phyloP scores from a whole-genome alignment of 441 rosid genomes.

The Syzygium syzygioides region DNA sequence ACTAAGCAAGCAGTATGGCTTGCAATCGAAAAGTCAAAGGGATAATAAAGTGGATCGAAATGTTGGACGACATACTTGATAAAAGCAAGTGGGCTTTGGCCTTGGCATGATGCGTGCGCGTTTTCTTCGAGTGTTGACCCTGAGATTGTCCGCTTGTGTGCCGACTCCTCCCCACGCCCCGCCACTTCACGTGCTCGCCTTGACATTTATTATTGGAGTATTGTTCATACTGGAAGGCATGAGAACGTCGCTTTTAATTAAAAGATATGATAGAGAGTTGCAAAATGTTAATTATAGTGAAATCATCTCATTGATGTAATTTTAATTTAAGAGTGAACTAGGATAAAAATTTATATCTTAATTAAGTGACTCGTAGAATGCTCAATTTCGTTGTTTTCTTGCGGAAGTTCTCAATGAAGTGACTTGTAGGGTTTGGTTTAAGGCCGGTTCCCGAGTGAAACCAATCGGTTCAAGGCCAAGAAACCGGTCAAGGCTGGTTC shows the following conservation, averaged over 20 bases:
- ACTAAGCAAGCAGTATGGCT: background rate
- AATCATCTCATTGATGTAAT: no score
- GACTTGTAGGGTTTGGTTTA: background rate
- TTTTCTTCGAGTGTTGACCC: background rate
- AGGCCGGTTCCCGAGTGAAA: fast-evolving
- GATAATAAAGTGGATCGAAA: background rate
- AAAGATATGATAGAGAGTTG: no score
- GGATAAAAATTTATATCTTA: no score
- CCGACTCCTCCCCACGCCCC: no score
- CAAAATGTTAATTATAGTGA: no score
- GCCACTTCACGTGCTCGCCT: no score
- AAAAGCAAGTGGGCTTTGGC: background rate
- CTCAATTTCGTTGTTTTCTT: background rate
- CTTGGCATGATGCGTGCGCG: background rate
- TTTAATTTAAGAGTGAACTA: no score
- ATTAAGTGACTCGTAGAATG: background rate
- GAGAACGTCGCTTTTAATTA: no score
- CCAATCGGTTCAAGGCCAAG: background rate
- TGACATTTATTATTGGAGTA: no score
- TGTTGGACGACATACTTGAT: background rate
- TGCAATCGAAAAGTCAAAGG: background rate
- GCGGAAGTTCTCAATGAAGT: background rate
- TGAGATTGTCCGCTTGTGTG: background rate
- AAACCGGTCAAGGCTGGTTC: background rate
- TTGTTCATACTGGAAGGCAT: no score